Evolutionary conservation across 257 asterid species (phyloP), one percentile per base, ranked within the genome.

Genomic region (Rhazya stricta): DNA sequence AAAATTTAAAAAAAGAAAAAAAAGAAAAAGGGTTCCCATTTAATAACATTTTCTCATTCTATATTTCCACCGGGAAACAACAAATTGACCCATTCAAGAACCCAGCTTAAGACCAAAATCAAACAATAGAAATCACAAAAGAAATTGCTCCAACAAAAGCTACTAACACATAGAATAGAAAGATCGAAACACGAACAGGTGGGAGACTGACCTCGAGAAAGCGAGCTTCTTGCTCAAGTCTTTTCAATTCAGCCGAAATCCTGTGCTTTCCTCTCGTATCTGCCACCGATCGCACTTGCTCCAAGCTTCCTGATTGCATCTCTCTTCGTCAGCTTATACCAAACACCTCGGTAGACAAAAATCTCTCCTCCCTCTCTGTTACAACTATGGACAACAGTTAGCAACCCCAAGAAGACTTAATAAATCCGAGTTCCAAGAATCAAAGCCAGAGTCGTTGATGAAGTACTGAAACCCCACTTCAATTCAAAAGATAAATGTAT

Each of bases 201-300:
- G 56, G 53, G 1, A 69, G 68, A 74, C 79, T 63, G 32, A 92
- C 98, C 97, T 94, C 97, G 86, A 94, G 83, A 80, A 88, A 92
- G 56, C 97, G 93, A 78, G 93, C 77, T 85, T 94, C 98, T 85
- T 94, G 98, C 83, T 92, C 98, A 75, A 92, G 89, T 67, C 97
- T 89, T 88, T 94, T 94, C 87, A 94, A 81, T 89, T 94, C 96
- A 74, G 96, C 97, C 50, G 92, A 85, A 86, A 92, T 84, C 87
- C 87, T 80, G 84, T 94, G 98, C 67, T 91, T 94, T 82, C 97
- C 98, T 85, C 97, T 86, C 19, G 90, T 83, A 84, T 91, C 97
- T 54, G 75, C 83, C 43, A 60, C 85, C 86, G 89, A 86, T 85
- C 86, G 84, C 72, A 75, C 81, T 76, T 81, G 93, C 54, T 85